Conservation (phyloP, 441 rosid genomes). For the Populus hybrid region DNA sequence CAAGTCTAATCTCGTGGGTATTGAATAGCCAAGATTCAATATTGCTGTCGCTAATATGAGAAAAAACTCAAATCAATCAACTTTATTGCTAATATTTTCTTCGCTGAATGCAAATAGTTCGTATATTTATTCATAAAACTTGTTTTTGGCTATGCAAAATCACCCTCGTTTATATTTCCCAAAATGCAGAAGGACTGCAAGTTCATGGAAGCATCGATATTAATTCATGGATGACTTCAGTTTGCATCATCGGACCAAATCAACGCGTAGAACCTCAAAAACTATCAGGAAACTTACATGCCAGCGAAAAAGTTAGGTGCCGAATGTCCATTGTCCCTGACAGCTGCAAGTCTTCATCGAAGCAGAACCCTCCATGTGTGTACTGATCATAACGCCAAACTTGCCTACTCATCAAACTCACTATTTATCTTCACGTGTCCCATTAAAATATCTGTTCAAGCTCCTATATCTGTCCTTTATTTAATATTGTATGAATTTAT, state of each 20-base stretch:
- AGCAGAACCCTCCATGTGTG: constrained; percentile 1
- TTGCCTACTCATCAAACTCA: background rate
- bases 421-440: constrained; percentile 12
- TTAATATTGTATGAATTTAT: background rate
- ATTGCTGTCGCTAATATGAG: no score
- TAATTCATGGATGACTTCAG: background rate
- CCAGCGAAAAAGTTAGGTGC: background rate
- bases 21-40: no score
- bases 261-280: background rate
- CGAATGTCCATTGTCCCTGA: background rate
- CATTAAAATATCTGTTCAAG: background rate
- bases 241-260: background rate
- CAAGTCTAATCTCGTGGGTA: no score
- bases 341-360: constrained; percentile 7
- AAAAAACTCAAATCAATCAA: no score
- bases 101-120: no score
- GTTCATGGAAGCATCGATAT: background rate
- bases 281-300: background rate
- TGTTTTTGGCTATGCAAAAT: no score
- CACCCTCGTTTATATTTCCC: background rate
- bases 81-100: no score
- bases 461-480: background rate
- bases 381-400: background rate
- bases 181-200: background rate
- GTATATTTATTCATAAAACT: no score